Evolutionary conservation across 75 land plant genomes (phyloP).

Genomic region (Sequoiadendron giganteum): DNA sequence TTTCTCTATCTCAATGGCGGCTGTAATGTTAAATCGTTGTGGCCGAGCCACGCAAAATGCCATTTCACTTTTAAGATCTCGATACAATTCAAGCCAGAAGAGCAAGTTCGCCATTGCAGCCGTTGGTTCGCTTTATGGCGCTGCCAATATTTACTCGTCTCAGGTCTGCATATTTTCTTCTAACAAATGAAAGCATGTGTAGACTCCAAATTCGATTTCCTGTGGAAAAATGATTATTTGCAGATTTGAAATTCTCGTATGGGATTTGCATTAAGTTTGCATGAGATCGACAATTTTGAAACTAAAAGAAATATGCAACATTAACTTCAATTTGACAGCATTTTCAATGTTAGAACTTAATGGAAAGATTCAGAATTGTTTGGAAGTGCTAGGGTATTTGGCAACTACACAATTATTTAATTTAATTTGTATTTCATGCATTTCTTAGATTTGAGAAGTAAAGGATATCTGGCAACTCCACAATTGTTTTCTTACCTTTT

Average conservation of each 20-base stretch:
- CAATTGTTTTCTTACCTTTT: no score
- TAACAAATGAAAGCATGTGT: neutral
- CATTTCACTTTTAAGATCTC: neutral
- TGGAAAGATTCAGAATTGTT: neutral
- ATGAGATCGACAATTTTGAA: neutral
- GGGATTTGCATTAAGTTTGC: neutral
- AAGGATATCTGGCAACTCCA: no score
- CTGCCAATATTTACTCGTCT: neutral
- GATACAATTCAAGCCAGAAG: neutral
- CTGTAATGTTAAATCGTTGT: neutral
- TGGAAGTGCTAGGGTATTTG: neutral
- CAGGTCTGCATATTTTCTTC: slow-evolving; percentile 1
- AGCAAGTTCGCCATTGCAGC: slow-evolving; percentile 8
- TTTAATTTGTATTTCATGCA: neutral
- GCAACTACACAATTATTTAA: no score
- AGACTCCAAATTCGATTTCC: neutral
- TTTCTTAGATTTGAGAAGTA: neutral
- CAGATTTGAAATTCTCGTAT: neutral
- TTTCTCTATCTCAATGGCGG: neutral
- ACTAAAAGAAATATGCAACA: neutral
- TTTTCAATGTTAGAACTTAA: neutral
- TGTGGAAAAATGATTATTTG: neutral
- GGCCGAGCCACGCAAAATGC: slow-evolving; percentile 1
- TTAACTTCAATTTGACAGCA: neutral
- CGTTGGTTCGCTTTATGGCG: slow-evolving; percentile 3